Percentiles rank a stretch among this genome's conserved stretches.
Conservation (phyloP, 2,329 filamentous ascomycete genomes). For the Trichothecium sympodiale region DNA sequence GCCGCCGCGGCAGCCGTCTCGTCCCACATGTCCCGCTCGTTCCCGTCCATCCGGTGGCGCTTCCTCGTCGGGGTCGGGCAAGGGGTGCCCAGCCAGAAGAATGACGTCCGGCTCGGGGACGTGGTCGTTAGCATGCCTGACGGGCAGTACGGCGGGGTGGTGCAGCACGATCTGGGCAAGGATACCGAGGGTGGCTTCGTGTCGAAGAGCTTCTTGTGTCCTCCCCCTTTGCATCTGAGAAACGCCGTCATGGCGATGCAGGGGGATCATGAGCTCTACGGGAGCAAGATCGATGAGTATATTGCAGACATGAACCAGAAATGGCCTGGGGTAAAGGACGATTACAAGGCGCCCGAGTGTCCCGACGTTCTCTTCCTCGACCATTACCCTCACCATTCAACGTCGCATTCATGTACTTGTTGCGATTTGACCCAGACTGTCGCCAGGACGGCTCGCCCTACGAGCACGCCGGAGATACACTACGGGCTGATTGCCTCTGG, state of each 20-base stretch:
- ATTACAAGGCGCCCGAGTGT: too few species aligned
- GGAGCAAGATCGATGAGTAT: slow-evolving; percentile 4
- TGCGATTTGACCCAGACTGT: too few species aligned
- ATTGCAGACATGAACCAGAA: not conserved
- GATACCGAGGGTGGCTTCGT: slow-evolving; percentile 1
- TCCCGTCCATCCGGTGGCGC: slow-evolving; percentile 12
- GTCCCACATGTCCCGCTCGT: slow-evolving; percentile 12
- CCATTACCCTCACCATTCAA: too few species aligned
- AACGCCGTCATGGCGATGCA: slow-evolving; percentile 9
- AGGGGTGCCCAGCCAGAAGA: slow-evolving; percentile 7
- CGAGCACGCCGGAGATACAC: slow-evolving; percentile 3
- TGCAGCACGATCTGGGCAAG: slow-evolving; percentile 4
- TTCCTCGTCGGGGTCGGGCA: slow-evolving; percentile 16
- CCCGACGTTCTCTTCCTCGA: too few species aligned
- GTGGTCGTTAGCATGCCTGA: slow-evolving; percentile 11
- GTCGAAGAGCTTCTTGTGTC: slow-evolving; percentile 9
- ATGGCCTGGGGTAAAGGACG: too few species aligned
- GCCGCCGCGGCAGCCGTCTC: slow-evolving; percentile 13
- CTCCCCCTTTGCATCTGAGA: slow-evolving; percentile 6
- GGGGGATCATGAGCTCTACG: slow-evolving; percentile 7
- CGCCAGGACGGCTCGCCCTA: not conserved
- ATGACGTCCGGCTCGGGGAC: slow-evolving; percentile 22
- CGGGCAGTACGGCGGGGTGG: slow-evolving; percentile 1
- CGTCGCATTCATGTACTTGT: too few species aligned
- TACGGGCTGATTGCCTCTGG: slow-evolving; percentile 5